Evolutionary conservation across 768 basidiomycete genomes (phyloP).

Genomic region (Pulveroboletus ravenelii): DNA sequence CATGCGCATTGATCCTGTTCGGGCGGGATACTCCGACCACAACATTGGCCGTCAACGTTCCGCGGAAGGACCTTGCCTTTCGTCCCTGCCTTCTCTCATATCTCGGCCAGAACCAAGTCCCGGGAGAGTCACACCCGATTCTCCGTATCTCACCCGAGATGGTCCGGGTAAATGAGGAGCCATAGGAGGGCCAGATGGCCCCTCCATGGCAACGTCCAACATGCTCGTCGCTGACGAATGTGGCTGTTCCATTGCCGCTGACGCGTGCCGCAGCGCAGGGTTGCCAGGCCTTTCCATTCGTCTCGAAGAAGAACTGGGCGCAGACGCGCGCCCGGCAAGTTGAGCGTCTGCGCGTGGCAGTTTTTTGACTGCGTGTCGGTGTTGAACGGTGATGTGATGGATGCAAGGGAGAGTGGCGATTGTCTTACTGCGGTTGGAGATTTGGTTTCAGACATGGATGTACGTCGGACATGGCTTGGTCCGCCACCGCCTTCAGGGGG

Average conservation of each 20-base stretch:
- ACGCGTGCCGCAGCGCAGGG: slow-evolving; percentile 36
- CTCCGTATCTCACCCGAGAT: slow-evolving; percentile 34
- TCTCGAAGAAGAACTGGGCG: slow-evolving; percentile 43
- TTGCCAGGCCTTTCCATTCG: slow-evolving; percentile 33
- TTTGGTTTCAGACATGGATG: slow-evolving; percentile 28
- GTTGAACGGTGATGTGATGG: slow-evolving; percentile 40
- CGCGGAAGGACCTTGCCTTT: slow-evolving; percentile 25
- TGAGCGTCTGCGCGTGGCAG: slow-evolving; percentile 73
- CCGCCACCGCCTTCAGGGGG: slow-evolving; percentile 8
- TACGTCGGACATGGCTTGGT: slow-evolving; percentile 24
- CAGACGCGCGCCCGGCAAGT: slow-evolving; percentile 71
- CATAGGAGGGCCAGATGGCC: slow-evolving; percentile 25
- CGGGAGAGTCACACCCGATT: slow-evolving; percentile 26
- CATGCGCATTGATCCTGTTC: background rate
- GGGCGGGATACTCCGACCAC: background rate
- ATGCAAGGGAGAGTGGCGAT: slow-evolving; percentile 37
- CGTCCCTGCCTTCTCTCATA: slow-evolving; percentile 29
- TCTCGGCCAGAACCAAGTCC: slow-evolving; percentile 32
- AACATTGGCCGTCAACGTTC: slow-evolving; percentile 21
- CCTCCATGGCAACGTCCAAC: slow-evolving; percentile 30
- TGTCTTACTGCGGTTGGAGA: slow-evolving; percentile 32
- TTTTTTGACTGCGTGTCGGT: slow-evolving; percentile 59
- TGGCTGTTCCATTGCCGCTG: slow-evolving; percentile 26
- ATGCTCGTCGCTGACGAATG: slow-evolving; percentile 18
- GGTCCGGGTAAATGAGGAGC: slow-evolving; percentile 31